These are phyloP conservation scores for Closterium sp. DNA, from an alignment of 139 green algal genomes.

Conservation along the genomic window DNA sequence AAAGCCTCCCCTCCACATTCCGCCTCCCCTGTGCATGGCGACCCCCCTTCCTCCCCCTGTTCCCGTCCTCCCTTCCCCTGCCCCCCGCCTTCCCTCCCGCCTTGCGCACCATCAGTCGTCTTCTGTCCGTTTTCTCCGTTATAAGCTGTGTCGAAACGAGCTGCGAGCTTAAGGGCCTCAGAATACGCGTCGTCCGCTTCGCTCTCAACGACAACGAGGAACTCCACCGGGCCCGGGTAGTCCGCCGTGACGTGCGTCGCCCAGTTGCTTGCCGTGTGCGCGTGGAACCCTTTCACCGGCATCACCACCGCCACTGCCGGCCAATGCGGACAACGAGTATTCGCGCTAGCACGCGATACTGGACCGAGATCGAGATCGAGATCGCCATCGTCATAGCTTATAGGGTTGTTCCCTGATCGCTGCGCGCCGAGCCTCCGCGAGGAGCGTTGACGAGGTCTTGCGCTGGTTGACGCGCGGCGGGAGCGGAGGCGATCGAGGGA, in stretches of 20 bases:
- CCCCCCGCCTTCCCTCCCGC: not conserved
- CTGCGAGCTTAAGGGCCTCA: not conserved
- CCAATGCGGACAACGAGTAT: not conserved
- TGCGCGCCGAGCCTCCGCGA: not conserved
- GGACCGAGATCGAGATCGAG: not conserved
- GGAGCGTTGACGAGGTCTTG: not conserved
- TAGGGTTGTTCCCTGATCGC: not conserved
- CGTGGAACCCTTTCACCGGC: not conserved
- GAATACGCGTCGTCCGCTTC: not conserved
- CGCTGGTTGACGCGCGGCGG: not conserved
- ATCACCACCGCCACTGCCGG: not conserved
- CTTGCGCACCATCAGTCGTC: not conserved
- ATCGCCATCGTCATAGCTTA: not conserved
- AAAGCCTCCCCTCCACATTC: not conserved
- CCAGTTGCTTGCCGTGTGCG: not conserved
- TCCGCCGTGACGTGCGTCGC: not conserved
- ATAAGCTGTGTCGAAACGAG: not conserved
- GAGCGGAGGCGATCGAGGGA: not conserved
- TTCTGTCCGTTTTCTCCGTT: not conserved
- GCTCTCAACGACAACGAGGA: not conserved
- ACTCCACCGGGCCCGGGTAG: not conserved
- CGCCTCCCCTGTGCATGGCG: not conserved
- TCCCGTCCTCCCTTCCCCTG: not conserved
- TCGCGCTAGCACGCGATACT: not conserved
- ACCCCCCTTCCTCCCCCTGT: not conserved